A percentile compares a stretch with the other conserved stretches of the same genome.
These are phyloP conservation scores for Boletus tomentosulus DNA, from an alignment of 768 basidiomycete genomes.

Conservation along the genomic window DNA sequence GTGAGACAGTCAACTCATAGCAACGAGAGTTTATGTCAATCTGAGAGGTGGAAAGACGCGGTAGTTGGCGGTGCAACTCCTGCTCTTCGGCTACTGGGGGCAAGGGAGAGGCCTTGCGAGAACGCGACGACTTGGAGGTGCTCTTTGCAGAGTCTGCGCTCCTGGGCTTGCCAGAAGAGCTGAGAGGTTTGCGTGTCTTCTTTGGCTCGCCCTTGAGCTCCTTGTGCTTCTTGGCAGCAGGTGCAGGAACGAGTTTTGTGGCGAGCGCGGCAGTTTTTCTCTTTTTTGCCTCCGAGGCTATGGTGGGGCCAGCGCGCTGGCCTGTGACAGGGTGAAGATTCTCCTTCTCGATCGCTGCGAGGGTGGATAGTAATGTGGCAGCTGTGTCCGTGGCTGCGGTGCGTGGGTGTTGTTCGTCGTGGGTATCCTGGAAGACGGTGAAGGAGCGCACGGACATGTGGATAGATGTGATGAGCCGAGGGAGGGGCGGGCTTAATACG, in stretches of 20 bases:
- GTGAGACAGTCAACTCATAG: constrained; percentile 75
- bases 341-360: constrained; percentile 62
- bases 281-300: constrained; percentile 47
- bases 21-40: constrained; percentile 65
- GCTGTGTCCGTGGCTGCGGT: constrained; percentile 21
- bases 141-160: constrained; percentile 37
- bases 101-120: constrained; percentile 53
- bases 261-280: constrained; percentile 59
- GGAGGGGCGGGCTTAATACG: constrained; percentile 3
- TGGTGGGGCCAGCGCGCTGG: constrained; percentile 44
- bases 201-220: constrained; percentile 47
- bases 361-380: constrained; percentile 34
- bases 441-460: constrained; percentile 56
- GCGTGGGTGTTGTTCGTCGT: constrained; percentile 18
- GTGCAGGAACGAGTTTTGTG: constrained; percentile 42
- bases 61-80: constrained; percentile 29
- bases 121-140: constrained; percentile 28
- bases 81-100: constrained; percentile 57
- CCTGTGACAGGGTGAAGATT: constrained; percentile 76
- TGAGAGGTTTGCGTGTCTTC: constrained; percentile 52
- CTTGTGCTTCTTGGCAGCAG: constrained; percentile 40
- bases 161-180: constrained; percentile 22
- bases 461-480: constrained; percentile 3
- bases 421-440: constrained; percentile 59
- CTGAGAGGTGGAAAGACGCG: constrained; percentile 39